Conservation (phyloP, 208 protist genomes). For the Crithidia bombi region DNA sequence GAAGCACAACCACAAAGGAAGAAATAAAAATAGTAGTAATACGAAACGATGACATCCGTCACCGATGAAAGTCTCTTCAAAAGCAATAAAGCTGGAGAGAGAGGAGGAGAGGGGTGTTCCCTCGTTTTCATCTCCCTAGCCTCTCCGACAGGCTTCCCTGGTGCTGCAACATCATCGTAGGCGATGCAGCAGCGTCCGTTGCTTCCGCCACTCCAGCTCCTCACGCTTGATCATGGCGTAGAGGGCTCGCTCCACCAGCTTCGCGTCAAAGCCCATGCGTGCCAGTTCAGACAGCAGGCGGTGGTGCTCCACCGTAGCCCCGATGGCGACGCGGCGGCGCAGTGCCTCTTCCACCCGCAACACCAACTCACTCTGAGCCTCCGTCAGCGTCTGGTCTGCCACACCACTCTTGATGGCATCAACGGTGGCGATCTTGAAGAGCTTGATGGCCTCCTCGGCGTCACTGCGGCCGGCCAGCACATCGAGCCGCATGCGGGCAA, state of each 20-base stretch:
- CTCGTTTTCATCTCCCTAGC: background rate
- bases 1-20: background rate
- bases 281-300: conserved; percentile 79
- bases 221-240: conserved; percentile 91
- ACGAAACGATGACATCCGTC: too few relatives aligned
- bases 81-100: background rate
- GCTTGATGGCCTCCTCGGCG: conserved; percentile 95
- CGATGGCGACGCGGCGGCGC: conserved; percentile 80
- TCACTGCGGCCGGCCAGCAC: conserved; percentile 87
- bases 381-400: conserved; percentile 77
- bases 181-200: conserved; percentile 82
- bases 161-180: conserved; percentile 62
- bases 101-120: background rate
- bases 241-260: conserved; percentile 85
- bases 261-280: conserved; percentile 85
- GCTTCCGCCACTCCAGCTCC: conserved; percentile 91
- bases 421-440: conserved; percentile 96
- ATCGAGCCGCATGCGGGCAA: conserved; percentile 96
- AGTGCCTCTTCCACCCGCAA: conserved; percentile 87
- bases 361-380: conserved; percentile 84
- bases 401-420: conserved; percentile 92
- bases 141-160: too few relatives aligned
- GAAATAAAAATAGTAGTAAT: background rate
- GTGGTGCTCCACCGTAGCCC: conserved; percentile 86
- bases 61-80: too few relatives aligned